Conservation (phyloP, 192 early-diverging fungal genomes). For the Phycomyces blakesleeanus region DNA sequence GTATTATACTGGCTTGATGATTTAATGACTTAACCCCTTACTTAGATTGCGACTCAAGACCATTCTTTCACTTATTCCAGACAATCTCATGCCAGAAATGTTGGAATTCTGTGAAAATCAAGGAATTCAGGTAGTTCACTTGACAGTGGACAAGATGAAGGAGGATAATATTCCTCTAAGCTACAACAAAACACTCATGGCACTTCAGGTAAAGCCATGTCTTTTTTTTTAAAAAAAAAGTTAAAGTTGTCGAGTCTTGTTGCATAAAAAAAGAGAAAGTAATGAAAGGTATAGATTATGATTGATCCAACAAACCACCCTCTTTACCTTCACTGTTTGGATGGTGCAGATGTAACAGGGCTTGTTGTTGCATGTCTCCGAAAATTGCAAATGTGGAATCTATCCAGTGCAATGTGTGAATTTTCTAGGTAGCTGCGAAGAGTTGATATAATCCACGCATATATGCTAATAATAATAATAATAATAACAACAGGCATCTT, state of each 20-base stretch:
- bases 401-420: constrained; percentile 66
- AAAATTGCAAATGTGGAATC: constrained; percentile 87
- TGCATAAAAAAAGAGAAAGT: background rate
- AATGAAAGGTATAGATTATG: constrained; percentile 47
- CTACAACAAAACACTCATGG: constrained; percentile 65
- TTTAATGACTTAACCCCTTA: background rate
- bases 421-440: constrained; percentile 56
- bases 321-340: constrained; percentile 86
- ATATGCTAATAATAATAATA: too few relatives aligned
- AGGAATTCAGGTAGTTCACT: constrained; percentile 61
- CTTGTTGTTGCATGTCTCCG: constrained; percentile 81
- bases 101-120: constrained; percentile 59
- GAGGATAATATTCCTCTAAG: constrained; percentile 78
- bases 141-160: constrained; percentile 80
- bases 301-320: constrained; percentile 72
- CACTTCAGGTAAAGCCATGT: constrained; percentile 47
- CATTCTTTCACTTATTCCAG: constrained; percentile 83
- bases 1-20: constrained; percentile 26
- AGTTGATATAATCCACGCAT: too few relatives aligned
- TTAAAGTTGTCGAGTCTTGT: constrained; percentile 7
- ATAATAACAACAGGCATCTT: constrained; percentile 32
- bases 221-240: background rate
- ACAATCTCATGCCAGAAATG: constrained; percentile 58
- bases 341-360: constrained; percentile 85
- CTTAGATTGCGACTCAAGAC: constrained; percentile 67